A percentile compares a stretch with the other conserved stretches of the same genome.
phyloP scores from a whole-genome alignment of 2,329 filamentous ascomycete genomes.

The Tetracladium maxilliforme region DNA sequence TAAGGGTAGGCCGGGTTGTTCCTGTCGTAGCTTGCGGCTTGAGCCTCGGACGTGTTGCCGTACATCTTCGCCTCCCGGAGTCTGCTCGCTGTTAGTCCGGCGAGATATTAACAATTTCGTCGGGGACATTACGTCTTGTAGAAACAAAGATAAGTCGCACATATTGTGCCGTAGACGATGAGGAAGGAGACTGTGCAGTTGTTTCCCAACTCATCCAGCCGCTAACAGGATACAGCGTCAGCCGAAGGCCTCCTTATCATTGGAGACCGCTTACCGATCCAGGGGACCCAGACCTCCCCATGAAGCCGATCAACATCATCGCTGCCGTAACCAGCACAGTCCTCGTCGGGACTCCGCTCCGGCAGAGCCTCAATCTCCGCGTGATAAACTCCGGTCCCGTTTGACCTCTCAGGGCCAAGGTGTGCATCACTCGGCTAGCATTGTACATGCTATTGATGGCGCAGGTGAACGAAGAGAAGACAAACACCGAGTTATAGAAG shows the following conservation, averaged over 20 bases:
- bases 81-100: slow-evolving; percentile 7
- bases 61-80: slow-evolving; percentile 21
- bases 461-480: slow-evolving; percentile 20
- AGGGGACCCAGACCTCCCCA: slow-evolving; percentile 20
- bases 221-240: slow-evolving; percentile 12
- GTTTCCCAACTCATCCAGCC: slow-evolving; percentile 19
- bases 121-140: slow-evolving; percentile 16
- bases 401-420: slow-evolving; percentile 19
- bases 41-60: slow-evolving; percentile 19
- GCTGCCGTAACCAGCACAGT: slow-evolving; percentile 21
- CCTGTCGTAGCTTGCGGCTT: slow-evolving; percentile 18
- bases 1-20: slow-evolving; percentile 20
- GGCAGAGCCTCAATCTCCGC: slow-evolving; percentile 17
- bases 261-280: slow-evolving; percentile 15
- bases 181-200: slow-evolving; percentile 22
- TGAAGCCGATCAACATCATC: slow-evolving; percentile 22
- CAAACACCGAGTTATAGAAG: slow-evolving; percentile 22
- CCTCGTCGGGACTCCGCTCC: slow-evolving; percentile 21
- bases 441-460: slow-evolving; percentile 23
- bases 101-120: not conserved
- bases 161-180: slow-evolving; percentile 23
- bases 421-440: slow-evolving; percentile 19
- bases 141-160: slow-evolving; percentile 22
- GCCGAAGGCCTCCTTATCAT: not conserved
- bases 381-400: slow-evolving; percentile 24